Evolutionary conservation across 2,329 filamentous ascomycete genomes (phyloP), one percentile per base, ranked within the genome.

Genomic region (Pestalotiopsis sp.): DNA sequence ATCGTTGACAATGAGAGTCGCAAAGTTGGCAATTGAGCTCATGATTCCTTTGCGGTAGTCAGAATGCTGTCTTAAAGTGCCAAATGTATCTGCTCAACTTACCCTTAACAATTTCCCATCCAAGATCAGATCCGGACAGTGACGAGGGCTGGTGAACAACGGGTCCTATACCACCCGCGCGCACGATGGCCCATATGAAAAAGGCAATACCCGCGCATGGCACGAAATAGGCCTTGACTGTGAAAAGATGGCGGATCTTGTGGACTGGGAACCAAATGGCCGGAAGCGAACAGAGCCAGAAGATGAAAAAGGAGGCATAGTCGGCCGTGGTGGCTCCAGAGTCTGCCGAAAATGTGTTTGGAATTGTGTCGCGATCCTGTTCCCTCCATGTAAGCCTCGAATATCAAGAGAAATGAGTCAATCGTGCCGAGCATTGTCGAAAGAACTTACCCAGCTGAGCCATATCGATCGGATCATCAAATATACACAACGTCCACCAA

Each of bases 251-350:
- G 60, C 94, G 90, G 75, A 97, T 91, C 81, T 95, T 89, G 80
- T 97, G 93, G 1, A 97, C 93, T 0, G 93, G 94, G 73, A 96
- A 95, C 91, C 92, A 97, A 70, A 97, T 91, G 23, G 93, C 93
- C 0, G 94, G 94, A 1, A 97, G 84, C 1, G 92, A 95, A 71
- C 87, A 83, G 2, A 93, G 78, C 93, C 93, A 97, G 80, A 97
- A 97, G 68, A 97, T 83, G 83, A 97, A 92, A 82, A 97, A 97
- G 13, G 92, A 93, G 59, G 91, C 87, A 74, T 93, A 97, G 72
- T 92, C 88, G 56, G 90, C 88, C 0, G 93, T 97, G 23, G 86
- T 90, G 1, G 93, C 94, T 3, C 92, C 93, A 0, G 91, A 91
- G 66, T 81, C 83, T 1, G 77, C 77, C 1, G 89, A 82, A 69